A percentile compares a stretch with the other conserved stretches of the same genome.
Evolutionary conservation across 2,329 filamentous ascomycete species (phyloP).

Genomic region (Penicillium sp.): DNA sequence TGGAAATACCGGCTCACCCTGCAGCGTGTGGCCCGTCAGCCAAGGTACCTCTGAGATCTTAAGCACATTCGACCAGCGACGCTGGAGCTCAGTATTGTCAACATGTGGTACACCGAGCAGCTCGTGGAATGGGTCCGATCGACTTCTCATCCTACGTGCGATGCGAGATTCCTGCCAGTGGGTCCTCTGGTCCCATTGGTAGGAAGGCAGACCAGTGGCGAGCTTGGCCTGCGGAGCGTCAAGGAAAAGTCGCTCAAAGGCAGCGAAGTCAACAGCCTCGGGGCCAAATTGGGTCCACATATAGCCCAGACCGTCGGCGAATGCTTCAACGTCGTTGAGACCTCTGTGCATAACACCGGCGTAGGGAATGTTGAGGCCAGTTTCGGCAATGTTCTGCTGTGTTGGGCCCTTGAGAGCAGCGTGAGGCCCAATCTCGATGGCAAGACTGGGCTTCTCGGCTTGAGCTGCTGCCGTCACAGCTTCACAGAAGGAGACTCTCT

Average conservation of each 20-base stretch:
- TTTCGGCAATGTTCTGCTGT: slow-evolving; percentile 6
- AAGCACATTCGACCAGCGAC: slow-evolving; percentile 25
- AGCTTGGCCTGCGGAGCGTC: background rate
- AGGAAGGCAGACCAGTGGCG: slow-evolving; percentile 3
- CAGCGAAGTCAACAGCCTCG: slow-evolving; percentile 11
- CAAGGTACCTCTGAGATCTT: slow-evolving; percentile 27
- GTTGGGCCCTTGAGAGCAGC: slow-evolving; percentile 26
- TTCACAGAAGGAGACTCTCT: slow-evolving; percentile 32
- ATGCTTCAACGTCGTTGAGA: slow-evolving; percentile 12
- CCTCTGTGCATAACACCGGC: slow-evolving; percentile 12
- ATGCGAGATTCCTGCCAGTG: background rate
- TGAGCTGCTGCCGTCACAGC: slow-evolving; percentile 12
- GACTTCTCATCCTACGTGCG: background rate
- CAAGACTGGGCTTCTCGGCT: slow-evolving; percentile 10
- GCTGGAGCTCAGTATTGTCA: background rate
- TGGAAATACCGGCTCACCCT: slow-evolving; percentile 30
- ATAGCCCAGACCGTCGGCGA: slow-evolving; percentile 24
- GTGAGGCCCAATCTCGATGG: slow-evolving; percentile 28
- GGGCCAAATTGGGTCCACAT: slow-evolving; percentile 12
- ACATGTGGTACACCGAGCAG: background rate
- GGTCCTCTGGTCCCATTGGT: background rate
- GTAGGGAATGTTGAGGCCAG: slow-evolving; percentile 13
- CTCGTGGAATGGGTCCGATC: background rate
- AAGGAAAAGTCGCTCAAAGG: background rate
- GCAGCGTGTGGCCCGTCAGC: slow-evolving; percentile 31